Conservation (phyloP, 2,329 filamentous ascomycete species). For the Colletotrichum abscissum region DNA sequence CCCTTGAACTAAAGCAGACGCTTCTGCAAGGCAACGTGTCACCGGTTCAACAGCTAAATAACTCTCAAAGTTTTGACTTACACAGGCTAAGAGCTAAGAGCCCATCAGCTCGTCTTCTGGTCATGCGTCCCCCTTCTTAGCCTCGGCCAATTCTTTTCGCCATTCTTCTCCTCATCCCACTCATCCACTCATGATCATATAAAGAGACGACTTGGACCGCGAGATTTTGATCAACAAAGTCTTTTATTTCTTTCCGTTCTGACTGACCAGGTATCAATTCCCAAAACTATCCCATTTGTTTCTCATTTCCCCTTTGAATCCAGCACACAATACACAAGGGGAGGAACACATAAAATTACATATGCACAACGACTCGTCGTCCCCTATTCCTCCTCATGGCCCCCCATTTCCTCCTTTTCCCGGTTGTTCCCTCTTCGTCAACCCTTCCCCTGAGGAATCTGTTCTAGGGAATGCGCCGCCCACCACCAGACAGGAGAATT, state of each 20-base stretch:
- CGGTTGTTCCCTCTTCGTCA: neutral
- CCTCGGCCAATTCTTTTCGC: neutral
- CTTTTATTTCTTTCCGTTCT: neutral
- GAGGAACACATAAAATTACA: slow-evolving; percentile 32
- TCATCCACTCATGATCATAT: neutral
- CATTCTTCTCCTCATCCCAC: too few relatives aligned
- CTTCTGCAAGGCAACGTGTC: neutral
- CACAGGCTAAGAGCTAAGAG: neutral
- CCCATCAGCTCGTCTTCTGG: neutral
- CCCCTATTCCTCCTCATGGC: neutral
- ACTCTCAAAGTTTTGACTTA: neutral
- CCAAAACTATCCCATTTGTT: slow-evolving; percentile 18
- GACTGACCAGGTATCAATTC: slow-evolving; percentile 25
- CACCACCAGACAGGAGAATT: slow-evolving; percentile 12
- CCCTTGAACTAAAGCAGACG: neutral
- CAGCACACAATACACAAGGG: slow-evolving; percentile 12
- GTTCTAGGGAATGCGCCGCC: slow-evolving; percentile 25
- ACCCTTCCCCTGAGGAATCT: neutral
- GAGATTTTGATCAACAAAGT: neutral
- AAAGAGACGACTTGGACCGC: neutral
- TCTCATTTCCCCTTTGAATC: neutral
- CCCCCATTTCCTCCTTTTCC: neutral
- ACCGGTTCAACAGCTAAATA: neutral
- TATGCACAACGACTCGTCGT: slow-evolving; percentile 21
- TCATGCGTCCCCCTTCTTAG: neutral